These are phyloP conservation scores for Cyphellophora attinorum DNA, from an alignment of 2,329 filamentous ascomycete species.

Conservation along the genomic window DNA sequence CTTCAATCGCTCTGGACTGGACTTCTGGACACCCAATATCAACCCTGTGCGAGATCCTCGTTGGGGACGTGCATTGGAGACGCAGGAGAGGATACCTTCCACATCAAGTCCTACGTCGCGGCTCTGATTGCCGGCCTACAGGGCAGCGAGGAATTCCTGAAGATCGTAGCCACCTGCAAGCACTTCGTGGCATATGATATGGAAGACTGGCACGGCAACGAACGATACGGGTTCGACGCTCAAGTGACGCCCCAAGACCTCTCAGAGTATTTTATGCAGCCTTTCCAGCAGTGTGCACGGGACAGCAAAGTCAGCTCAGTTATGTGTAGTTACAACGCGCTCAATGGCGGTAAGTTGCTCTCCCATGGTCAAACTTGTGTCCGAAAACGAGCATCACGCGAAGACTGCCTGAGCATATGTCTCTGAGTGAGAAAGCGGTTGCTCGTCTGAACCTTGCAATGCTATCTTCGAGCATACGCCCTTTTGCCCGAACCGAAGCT, in stretches of 20 bases:
- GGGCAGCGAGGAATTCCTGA: conserved; percentile 31
- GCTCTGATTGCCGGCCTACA: conserved; percentile 46
- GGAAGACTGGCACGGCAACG: conserved; percentile 35
- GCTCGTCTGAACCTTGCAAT: too few species aligned
- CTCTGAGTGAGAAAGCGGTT: too few species aligned
- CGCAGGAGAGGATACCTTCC: conserved; percentile 46
- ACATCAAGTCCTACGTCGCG: conserved; percentile 41
- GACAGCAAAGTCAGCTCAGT: conserved; percentile 43
- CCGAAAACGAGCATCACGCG: too few species aligned
- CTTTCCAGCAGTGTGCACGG: conserved; percentile 54
- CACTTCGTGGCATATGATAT: conserved; percentile 51
- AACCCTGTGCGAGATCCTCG: conserved; percentile 55
- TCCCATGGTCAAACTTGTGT: too few species aligned
- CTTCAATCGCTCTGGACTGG: conserved; percentile 41
- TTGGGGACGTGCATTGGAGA: conserved; percentile 54
- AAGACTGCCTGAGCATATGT: too few species aligned
- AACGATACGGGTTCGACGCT: conserved; percentile 43
- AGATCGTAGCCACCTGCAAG: conserved; percentile 48
- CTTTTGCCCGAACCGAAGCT: too few species aligned
- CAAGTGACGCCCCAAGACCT: conserved; percentile 47
- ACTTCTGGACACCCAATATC: conserved; percentile 59
- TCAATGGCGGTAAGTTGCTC: too few species aligned
- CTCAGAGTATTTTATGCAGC: conserved; percentile 45
- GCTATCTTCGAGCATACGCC: too few species aligned
- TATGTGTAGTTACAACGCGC: conserved; percentile 54